These are phyloP conservation scores for Phytophthora citrophthora DNA, from an alignment of 352 stramenopile species.

Conservation along the genomic window DNA sequence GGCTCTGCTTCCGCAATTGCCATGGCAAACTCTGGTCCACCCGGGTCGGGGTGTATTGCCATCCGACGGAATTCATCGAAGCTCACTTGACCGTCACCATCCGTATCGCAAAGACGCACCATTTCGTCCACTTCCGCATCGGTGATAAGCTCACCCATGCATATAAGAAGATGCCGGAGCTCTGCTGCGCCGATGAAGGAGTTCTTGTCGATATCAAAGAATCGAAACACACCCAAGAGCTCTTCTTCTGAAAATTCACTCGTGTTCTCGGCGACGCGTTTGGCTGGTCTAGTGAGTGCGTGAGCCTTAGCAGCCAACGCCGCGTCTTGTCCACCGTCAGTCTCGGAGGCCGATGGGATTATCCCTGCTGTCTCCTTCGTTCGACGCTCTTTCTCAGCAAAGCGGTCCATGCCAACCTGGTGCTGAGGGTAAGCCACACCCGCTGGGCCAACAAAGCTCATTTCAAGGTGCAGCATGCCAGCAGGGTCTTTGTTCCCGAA, in stretches of 20 bases:
- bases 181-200: conserved; percentile 93
- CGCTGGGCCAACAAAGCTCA: conserved; percentile 85
- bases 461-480: conserved; percentile 86
- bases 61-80: conserved; percentile 93
- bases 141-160: conserved; percentile 96
- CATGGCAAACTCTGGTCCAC: conserved; percentile 74
- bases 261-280: conserved; percentile 43
- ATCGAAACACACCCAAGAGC: conserved; percentile 91
- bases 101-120: conserved; percentile 92
- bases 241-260: conserved; percentile 93
- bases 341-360: conserved; percentile 10
- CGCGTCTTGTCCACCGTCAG: conserved; percentile 27
- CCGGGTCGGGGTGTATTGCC: conserved; percentile 91
- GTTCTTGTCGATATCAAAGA: conserved; percentile 95
- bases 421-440: conserved; percentile 92
- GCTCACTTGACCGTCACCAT: conserved; percentile 93
- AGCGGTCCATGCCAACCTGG: conserved; percentile 80
- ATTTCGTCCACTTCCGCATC: conserved; percentile 95
- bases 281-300: conserved; percentile 20
- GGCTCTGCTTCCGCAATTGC: conserved; percentile 36
- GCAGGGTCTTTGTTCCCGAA: conserved; percentile 88
- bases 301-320: conserved; percentile 29
- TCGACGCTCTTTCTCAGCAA: conserved; percentile 72
- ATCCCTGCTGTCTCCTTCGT: conserved; percentile 64
- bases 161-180: conserved; percentile 93